A percentile compares a stretch with the other conserved stretches of the same genome.
phyloP scores from a whole-genome alignment of 345 rosid genomes.

The Euphorbia pulcherrima region DNA sequence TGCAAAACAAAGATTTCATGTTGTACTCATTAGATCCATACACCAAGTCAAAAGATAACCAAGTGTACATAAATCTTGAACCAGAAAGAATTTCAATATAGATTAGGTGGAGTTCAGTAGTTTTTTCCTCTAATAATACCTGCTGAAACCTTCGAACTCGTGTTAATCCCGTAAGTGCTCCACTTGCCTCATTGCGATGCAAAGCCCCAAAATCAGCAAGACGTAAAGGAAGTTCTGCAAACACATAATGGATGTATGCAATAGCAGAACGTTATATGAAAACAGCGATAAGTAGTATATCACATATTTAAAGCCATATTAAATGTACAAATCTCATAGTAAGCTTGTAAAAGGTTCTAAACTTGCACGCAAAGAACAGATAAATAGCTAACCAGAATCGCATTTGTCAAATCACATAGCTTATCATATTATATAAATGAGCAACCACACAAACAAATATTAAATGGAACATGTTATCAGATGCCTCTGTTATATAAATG shows the following conservation, averaged over 20 bases:
- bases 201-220: slow-evolving; percentile 94
- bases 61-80: background rate
- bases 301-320: background rate
- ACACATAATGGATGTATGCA: background rate
- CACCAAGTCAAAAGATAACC: background rate
- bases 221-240: slow-evolving; percentile 82
- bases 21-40: background rate
- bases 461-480: no score
- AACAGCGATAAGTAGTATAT: background rate
- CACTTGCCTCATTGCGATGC: slow-evolving; percentile 98
- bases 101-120: background rate
- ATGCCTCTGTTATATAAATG: background rate
- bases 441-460: background rate
- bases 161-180: slow-evolving; percentile 90
- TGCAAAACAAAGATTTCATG: background rate
- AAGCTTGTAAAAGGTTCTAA: background rate
- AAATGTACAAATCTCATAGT: background rate
- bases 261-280: background rate
- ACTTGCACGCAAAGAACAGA: background rate
- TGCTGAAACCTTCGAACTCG: slow-evolving; percentile 98
- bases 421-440: background rate
- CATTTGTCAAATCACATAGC: background rate
- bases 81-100: background rate
- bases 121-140: slow-evolving; percentile 39
- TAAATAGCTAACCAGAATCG: background rate